Evolutionary conservation across 2,329 filamentous ascomycete genomes (phyloP).

Genomic region (Penicillium brevicompactum): DNA sequence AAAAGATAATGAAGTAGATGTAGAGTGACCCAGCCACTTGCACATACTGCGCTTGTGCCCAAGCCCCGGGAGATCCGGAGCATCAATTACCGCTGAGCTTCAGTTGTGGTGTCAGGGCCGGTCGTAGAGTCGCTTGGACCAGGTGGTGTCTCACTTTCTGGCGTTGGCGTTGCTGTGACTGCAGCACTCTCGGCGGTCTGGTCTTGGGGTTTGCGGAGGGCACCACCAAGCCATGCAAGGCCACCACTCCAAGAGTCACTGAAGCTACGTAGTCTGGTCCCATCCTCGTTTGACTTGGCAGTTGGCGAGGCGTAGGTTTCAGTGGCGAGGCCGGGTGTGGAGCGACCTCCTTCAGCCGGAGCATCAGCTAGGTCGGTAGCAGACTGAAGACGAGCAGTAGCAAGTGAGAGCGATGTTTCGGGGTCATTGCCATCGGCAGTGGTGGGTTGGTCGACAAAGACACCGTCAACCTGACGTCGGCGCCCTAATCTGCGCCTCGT

Average conservation of each 20-base stretch:
- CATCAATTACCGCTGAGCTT: slow-evolving; percentile 11
- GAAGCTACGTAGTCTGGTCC: slow-evolving; percentile 36
- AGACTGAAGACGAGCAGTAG: slow-evolving; percentile 31
- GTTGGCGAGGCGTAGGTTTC: slow-evolving; percentile 10
- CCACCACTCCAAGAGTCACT: slow-evolving; percentile 42
- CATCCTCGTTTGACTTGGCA: slow-evolving; percentile 18
- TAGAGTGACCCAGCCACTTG: slow-evolving; percentile 28
- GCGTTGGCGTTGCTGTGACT: slow-evolving; percentile 15
- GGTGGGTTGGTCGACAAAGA: slow-evolving; percentile 23
- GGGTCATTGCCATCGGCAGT: slow-evolving; percentile 20
- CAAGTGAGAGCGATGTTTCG: slow-evolving; percentile 22
- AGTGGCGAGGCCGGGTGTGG: slow-evolving; percentile 25
- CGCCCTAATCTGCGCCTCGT: slow-evolving; percentile 28
- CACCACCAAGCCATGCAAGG: slow-evolving; percentile 39
- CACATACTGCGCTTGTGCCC: slow-evolving; percentile 11
- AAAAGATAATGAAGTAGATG: slow-evolving; percentile 5
- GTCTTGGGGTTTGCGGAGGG: slow-evolving; percentile 25
- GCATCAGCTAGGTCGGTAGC: slow-evolving; percentile 23
- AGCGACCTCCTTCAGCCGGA: slow-evolving; percentile 22
- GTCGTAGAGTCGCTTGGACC: neutral
- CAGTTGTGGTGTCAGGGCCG: neutral
- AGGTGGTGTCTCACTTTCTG: slow-evolving; percentile 5
- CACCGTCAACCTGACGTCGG: slow-evolving; percentile 32
- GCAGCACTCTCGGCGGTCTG: slow-evolving; percentile 10
- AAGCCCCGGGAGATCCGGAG: neutral